Conservation (phyloP, 2,329 filamentous ascomycete species). For the Neopestalotiopsis sp. region DNA sequence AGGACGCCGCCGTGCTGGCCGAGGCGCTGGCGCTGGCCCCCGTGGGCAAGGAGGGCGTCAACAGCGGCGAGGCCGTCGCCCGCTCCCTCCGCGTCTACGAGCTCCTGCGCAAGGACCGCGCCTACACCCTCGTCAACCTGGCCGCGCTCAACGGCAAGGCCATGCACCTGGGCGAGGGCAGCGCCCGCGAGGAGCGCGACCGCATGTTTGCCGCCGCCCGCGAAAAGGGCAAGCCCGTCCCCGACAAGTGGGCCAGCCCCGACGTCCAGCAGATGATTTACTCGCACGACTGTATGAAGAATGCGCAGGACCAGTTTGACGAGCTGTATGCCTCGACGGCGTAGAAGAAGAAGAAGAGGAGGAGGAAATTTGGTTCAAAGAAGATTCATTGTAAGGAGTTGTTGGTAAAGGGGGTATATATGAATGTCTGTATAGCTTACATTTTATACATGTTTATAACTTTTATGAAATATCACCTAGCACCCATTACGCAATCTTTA, state of each 20-base stretch:
- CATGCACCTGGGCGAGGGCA: conserved; percentile 62
- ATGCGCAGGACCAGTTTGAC: conserved; percentile 57
- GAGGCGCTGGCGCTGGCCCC: conserved; percentile 51
- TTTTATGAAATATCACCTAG: too few species aligned
- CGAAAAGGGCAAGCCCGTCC: conserved; percentile 53
- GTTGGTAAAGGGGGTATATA: too few species aligned
- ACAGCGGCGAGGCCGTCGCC: conserved; percentile 43
- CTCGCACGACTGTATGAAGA: conserved; percentile 63
- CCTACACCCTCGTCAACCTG: conserved; percentile 56
- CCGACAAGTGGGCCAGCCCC: conserved; percentile 74
- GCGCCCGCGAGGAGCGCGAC: conserved; percentile 64
- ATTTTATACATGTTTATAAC: too few species aligned
- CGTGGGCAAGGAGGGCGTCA: conserved; percentile 24
- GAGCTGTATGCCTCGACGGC: conserved; percentile 41
- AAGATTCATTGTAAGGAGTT: too few species aligned
- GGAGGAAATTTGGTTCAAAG: too few species aligned
- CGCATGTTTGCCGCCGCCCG: conserved; percentile 58
- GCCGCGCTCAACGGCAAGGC: conserved; percentile 57
- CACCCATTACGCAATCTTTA: too few species aligned
- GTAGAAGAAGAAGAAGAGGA: too few species aligned
- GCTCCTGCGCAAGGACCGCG: conserved; percentile 59
- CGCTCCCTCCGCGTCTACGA: conserved; percentile 61
- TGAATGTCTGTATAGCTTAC: too few species aligned
- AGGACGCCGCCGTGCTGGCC: conserved; percentile 67
- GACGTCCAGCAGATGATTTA: conserved; percentile 73